Percentiles rank a stretch among this genome's conserved stretches.
Conservation (phyloP, 768 basidiomycete genomes). For the Pilatotrama ljubarskyi region DNA sequence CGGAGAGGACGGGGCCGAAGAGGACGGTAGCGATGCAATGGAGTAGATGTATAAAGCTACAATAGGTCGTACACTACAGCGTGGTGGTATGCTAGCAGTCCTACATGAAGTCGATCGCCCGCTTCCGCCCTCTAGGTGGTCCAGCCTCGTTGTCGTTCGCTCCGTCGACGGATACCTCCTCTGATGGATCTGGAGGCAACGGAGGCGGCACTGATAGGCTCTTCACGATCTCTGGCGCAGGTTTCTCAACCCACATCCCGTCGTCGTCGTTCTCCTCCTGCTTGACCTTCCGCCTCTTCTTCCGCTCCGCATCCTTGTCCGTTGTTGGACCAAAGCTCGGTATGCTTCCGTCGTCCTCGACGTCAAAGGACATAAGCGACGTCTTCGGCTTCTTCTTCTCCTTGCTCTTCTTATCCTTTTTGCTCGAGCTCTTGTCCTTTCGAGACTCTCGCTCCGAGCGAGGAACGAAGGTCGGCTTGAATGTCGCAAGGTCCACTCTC, state of each 20-base stretch:
- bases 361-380: constrained; percentile 71
- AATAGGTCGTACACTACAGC: constrained; percentile 6
- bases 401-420: constrained; percentile 51
- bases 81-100: constrained; percentile 6
- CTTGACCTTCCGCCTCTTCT: constrained; percentile 41
- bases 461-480: constrained; percentile 87
- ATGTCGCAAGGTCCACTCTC: constrained; percentile 62
- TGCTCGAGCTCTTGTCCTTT: constrained; percentile 47
- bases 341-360: constrained; percentile 41
- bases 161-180: not conserved
- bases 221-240: constrained; percentile 51
- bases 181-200: not conserved
- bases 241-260: constrained; percentile 72
- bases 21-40: constrained; percentile 34
- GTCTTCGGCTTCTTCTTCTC: constrained; percentile 46
- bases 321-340: not conserved
- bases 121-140: constrained; percentile 23
- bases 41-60: constrained; percentile 28
- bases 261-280: constrained; percentile 49
- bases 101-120: constrained; percentile 30
- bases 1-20: constrained; percentile 30
- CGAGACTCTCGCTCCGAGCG: constrained; percentile 43
- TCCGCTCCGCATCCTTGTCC: constrained; percentile 25
- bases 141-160: not conserved
- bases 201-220: constrained; percentile 30